These are phyloP conservation scores for Solanum hybrid DNA, from an alignment of 305 asterid species.

Conservation along the genomic window DNA sequence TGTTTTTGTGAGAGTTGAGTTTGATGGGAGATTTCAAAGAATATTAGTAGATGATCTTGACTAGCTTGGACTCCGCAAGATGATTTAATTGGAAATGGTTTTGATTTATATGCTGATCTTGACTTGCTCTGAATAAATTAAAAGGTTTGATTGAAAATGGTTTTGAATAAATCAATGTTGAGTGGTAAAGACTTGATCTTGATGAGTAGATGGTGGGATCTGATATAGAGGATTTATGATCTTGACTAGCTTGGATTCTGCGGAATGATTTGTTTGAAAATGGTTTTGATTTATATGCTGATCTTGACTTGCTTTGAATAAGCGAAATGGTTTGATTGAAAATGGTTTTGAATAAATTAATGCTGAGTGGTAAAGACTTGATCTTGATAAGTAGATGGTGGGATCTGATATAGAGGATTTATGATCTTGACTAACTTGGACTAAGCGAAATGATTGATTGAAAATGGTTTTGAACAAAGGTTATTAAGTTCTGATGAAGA, in stretches of 20 bases:
- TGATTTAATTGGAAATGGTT: background rate
- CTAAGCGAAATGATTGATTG: background rate
- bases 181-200: background rate
- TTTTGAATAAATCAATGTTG: background rate
- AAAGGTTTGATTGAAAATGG: background rate
- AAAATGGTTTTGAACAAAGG: background rate
- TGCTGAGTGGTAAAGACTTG: background rate
- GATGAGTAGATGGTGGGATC: background rate
- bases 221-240: background rate
- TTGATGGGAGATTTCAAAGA: background rate
- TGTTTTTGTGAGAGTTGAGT: background rate
- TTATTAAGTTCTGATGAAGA: background rate
- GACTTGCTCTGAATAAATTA: background rate
- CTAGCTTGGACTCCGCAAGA: fast-evolving
- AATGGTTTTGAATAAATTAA: background rate
- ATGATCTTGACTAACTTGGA: background rate
- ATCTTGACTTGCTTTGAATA: background rate
- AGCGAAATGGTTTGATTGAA: background rate
- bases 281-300: background rate
- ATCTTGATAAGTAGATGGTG: background rate
- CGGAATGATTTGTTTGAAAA: background rate
- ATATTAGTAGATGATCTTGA: background rate
- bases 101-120: background rate
- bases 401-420: background rate
- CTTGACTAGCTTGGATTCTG: background rate